Evolutionary conservation across 176 grass and related monocot species (phyloP).

Genomic region (Saccharum spontaneum): DNA sequence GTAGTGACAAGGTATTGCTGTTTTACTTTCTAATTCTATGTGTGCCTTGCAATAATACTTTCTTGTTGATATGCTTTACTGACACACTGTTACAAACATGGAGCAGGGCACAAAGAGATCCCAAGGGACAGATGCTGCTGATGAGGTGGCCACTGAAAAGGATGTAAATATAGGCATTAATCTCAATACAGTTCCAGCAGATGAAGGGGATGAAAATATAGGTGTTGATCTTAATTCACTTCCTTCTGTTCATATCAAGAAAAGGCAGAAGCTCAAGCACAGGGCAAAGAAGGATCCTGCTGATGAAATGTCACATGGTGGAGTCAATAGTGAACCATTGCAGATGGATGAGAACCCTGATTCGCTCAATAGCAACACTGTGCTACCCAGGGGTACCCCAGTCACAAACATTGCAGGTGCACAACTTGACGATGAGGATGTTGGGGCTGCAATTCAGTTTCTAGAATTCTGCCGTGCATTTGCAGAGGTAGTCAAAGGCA

Average conservation of each 20-base stretch:
- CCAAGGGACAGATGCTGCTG: neutral
- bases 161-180: constrained; percentile 46
- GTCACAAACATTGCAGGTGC: constrained; percentile 47
- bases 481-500: constrained; percentile 57
- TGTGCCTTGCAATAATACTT: constrained; percentile 3
- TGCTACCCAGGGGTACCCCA: constrained; percentile 54
- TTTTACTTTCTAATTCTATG: neutral
- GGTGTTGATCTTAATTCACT: constrained; percentile 27
- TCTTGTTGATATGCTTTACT: constrained; percentile 34
- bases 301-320: neutral
- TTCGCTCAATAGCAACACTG: constrained; percentile 17
- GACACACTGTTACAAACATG: constrained; percentile 7
- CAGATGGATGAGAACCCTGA: constrained; percentile 6
- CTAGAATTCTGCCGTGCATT: constrained; percentile 72
- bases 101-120: constrained; percentile 34
- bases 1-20: constrained; percentile 34
- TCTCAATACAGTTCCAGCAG: constrained; percentile 23
- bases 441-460: constrained; percentile 74
- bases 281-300: neutral
- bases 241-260: constrained; percentile 24
- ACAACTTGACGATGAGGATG: constrained; percentile 49
- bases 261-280: constrained; percentile 26
- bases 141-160: constrained; percentile 24
- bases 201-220: constrained; percentile 41
- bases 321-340: constrained; percentile 4